phyloP scores from a whole-genome alignment of 345 rosid species.

The Nasturtium officinale region DNA sequence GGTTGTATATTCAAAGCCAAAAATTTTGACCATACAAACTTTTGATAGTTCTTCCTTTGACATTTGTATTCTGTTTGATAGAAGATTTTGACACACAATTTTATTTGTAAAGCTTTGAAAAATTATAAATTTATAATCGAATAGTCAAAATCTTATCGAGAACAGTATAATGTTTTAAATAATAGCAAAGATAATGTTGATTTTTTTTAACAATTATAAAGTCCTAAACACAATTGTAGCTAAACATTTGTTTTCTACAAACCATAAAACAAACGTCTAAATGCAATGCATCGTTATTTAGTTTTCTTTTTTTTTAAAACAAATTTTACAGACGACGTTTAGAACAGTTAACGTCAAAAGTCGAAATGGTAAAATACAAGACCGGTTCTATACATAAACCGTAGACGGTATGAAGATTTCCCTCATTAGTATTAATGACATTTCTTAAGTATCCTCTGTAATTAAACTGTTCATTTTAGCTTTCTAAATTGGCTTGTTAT shows the following conservation, averaged over 20 bases:
- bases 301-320: too few relatives aligned
- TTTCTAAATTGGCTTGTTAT: background rate
- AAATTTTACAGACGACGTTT: too few relatives aligned
- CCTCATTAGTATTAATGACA: background rate
- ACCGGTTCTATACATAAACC: background rate
- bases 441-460: background rate
- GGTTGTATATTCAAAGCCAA: slow-evolving; percentile 1
- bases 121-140: background rate
- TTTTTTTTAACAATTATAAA: background rate
- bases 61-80: slow-evolving; percentile 1
- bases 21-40: slow-evolving; percentile 1
- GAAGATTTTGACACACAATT: background rate
- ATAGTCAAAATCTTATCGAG: background rate
- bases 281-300: too few relatives aligned
- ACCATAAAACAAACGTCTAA: background rate
- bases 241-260: too few relatives aligned
- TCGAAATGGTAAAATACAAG: too few relatives aligned
- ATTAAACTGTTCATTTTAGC: background rate
- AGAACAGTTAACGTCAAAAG: too few relatives aligned
- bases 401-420: background rate
- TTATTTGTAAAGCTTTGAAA: too few relatives aligned
- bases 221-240: too few relatives aligned
- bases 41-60: background rate
- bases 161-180: background rate
- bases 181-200: background rate